phyloP scores from a whole-genome alignment of 2,329 filamentous ascomycete genomes.

The Pochonia chlamydosporia region DNA sequence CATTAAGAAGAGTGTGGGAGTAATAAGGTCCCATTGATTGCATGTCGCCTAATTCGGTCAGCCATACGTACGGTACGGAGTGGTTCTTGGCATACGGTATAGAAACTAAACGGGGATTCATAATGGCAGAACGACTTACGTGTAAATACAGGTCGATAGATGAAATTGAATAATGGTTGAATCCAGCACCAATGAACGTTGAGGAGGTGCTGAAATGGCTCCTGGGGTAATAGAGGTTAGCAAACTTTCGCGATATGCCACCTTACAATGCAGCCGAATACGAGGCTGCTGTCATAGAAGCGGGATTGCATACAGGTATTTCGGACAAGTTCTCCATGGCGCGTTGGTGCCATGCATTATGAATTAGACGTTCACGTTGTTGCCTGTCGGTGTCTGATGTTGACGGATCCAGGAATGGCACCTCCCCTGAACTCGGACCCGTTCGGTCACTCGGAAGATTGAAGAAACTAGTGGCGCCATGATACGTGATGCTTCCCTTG shows the following conservation, averaged over 20 bases:
- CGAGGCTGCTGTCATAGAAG: too few relatives aligned
- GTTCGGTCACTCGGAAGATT: slow-evolving; percentile 43
- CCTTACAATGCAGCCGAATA: too few relatives aligned
- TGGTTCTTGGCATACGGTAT: too few relatives aligned
- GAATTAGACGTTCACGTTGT: slow-evolving; percentile 46
- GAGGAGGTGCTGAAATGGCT: slow-evolving; percentile 54
- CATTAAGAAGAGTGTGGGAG: slow-evolving; percentile 42
- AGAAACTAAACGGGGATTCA: too few relatives aligned
- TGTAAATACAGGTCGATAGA: slow-evolving; percentile 55
- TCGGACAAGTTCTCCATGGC: slow-evolving; percentile 50
- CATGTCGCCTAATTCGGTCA: slow-evolving; percentile 42
- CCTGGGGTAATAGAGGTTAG: slow-evolving; percentile 33
- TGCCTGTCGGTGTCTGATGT: slow-evolving; percentile 30
- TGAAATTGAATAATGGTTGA: slow-evolving; percentile 56
- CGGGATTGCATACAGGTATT: slow-evolving; percentile 51
- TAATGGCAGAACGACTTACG: too few relatives aligned
- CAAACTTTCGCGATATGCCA: too few relatives aligned
- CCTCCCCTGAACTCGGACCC: not conserved
- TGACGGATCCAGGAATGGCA: slow-evolving; percentile 11
- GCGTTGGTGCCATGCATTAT: slow-evolving; percentile 55
- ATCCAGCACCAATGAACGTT: slow-evolving; percentile 61
- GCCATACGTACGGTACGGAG: too few relatives aligned
- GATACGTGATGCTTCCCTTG: slow-evolving; percentile 52
- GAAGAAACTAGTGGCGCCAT: slow-evolving; percentile 54
- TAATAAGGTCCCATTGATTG: slow-evolving; percentile 42